Evolutionary conservation across 2,329 filamentous ascomycete genomes (phyloP).

Genomic region (Chaetoscypha palmicola): DNA sequence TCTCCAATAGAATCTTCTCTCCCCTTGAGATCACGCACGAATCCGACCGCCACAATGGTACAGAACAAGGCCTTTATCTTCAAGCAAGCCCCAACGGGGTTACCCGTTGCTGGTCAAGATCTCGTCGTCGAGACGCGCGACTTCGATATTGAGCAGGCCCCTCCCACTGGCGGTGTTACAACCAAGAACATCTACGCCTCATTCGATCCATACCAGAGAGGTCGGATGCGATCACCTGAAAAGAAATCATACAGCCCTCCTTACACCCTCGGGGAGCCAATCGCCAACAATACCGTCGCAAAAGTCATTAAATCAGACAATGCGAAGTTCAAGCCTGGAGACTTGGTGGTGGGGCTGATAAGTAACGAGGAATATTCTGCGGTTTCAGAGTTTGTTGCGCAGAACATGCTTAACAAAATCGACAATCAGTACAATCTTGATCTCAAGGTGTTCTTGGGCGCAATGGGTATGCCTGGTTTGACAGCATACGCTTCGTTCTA

Average conservation of each 20-base stretch:
- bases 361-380: conserved; percentile 63
- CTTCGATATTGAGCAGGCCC: conserved; percentile 57
- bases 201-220: conserved; percentile 78
- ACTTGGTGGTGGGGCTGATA: conserved; percentile 53
- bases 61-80: conserved; percentile 72
- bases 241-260: conserved; percentile 61
- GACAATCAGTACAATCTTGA: conserved; percentile 65
- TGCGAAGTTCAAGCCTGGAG: conserved; percentile 56
- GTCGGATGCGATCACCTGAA: conserved; percentile 61
- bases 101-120: conserved; percentile 64
- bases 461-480: conserved; percentile 71
- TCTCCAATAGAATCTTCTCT: background rate
- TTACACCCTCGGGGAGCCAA: conserved; percentile 54
- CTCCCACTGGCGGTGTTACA: conserved; percentile 59
- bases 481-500: conserved; percentile 71
- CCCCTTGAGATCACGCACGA: background rate
- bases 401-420: conserved; percentile 43
- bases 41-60: conserved; percentile 31
- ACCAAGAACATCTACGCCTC: conserved; percentile 67
- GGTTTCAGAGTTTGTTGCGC: conserved; percentile 36
- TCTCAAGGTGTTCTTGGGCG: conserved; percentile 61
- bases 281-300: conserved; percentile 57
- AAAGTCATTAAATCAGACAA: conserved; percentile 66
- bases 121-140: conserved; percentile 58
- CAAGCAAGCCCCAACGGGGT: conserved; percentile 58